A percentile compares a stretch with the other conserved stretches of the same genome.
Conservation (phyloP, 257 asterid genomes). For the Nemophila menziesii region DNA sequence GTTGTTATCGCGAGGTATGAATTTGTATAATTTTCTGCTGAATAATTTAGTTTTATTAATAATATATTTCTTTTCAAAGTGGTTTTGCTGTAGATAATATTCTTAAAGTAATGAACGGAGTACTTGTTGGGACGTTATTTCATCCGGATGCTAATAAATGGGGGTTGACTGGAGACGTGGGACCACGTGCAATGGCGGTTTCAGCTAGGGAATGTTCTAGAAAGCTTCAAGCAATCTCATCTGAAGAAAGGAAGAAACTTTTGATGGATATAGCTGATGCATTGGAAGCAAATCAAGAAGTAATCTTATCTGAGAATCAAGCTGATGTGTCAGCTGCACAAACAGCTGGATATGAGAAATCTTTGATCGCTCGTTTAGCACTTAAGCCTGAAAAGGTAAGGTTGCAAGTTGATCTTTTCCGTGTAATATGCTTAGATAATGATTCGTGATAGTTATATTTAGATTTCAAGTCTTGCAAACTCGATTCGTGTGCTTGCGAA, state of each 20-base stretch:
- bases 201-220: constrained; percentile 76
- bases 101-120: constrained; percentile 49
- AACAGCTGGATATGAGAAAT: constrained; percentile 53
- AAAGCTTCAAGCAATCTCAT: constrained; percentile 53
- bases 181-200: constrained; percentile 56
- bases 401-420: too few relatives aligned
- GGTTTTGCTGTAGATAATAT: constrained; percentile 56
- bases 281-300: constrained; percentile 38
- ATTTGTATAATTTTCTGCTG: neutral
- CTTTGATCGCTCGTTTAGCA: constrained; percentile 58
- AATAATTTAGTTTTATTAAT: neutral
- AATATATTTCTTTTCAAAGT: constrained; percentile 18
- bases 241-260: constrained; percentile 56
- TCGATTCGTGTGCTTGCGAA: constrained; percentile 61
- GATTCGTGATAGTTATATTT: constrained; percentile 6
- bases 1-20: constrained; percentile 67
- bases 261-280: constrained; percentile 61
- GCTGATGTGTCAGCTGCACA: constrained; percentile 58
- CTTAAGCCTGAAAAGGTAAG: constrained; percentile 54
- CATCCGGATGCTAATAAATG: constrained; percentile 58
- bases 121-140: constrained; percentile 61
- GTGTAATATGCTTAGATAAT: too few relatives aligned
- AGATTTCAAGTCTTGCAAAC: constrained; percentile 57
- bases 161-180: constrained; percentile 33
- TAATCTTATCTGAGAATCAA: constrained; percentile 41